A percentile compares a stretch with the other conserved stretches of the same genome.
Conservation (phyloP, 768 basidiomycete species). For the Suillus subluteus region DNA sequence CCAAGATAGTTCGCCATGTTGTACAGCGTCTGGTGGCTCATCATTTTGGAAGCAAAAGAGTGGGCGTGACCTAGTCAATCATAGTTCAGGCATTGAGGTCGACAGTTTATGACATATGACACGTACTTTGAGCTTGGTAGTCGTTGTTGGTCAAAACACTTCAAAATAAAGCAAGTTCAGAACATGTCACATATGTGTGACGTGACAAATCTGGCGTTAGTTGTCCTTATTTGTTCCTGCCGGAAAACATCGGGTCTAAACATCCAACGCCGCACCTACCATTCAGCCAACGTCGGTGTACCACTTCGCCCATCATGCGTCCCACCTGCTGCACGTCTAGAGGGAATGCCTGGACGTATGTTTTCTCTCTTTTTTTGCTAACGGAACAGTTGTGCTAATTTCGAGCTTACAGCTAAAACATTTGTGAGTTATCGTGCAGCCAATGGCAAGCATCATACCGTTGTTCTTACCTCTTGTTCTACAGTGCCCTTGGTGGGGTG, state of each 20-base stretch:
- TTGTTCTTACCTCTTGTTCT: conserved; percentile 1
- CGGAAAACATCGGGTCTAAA: conserved; percentile 33
- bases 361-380: conserved; percentile 20
- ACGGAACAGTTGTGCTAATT: conserved; percentile 12
- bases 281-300: conserved; percentile 9
- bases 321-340: conserved; percentile 54
- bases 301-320: conserved; percentile 44
- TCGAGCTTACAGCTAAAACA: conserved; percentile 60
- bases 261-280: conserved; percentile 1
- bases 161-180: not conserved
- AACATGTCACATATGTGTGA: not conserved
- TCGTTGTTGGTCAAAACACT: conserved; percentile 7
- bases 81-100: not conserved
- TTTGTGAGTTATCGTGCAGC: conserved; percentile 60
- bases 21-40: conserved; percentile 79
- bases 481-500: conserved; percentile 93
- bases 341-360: conserved; percentile 87
- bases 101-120: not conserved
- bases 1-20: conserved; percentile 84
- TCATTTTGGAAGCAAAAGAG: conserved; percentile 52
- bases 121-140: conserved; percentile 21
- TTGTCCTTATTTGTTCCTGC: conserved; percentile 38
- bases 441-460: not conserved
- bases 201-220: conserved; percentile 19
- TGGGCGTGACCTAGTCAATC: conserved; percentile 8